Base-by-base conservation (phyloP, 192 early-diverging fungal genomes). In the Dissophora globulifera region DNA sequence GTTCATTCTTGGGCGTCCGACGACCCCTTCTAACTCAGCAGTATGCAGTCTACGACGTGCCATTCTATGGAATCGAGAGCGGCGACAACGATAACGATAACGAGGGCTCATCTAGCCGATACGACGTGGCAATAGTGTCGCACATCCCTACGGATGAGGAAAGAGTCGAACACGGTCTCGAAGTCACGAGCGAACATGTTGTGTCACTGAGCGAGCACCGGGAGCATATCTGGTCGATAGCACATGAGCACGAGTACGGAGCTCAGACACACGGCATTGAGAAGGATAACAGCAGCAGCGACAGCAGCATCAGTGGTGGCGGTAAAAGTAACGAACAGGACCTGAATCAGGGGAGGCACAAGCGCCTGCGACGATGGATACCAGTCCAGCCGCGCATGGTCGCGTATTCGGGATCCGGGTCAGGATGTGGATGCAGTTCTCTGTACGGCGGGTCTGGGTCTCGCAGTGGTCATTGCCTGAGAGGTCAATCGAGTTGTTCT, bases 51-150 rank as follows among this genome's bases (percentile, higher is more conserved):
- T 42, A 41, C 19, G 51, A 55, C 8, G 42, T 43, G n/a, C 62
- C 51, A 3, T 65, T 65, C 4, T 65, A 65, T 45, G 51, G 62
- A n/a, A 54, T 65, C 17, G 62, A 65, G 43, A 65, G n/a, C n/a
- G n/a, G n/a, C n/a, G n/a, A n/a, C n/a, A n/a, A n/a, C n/a, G n/a
- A n/a, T n/a, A n/a, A n/a, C n/a, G n/a, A 54, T 13, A 12, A 54
- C 17, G 51, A 65, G 26, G 46, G 43, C 31, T 65, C 62, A 0
- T 54, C 62, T 1, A 43, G 15, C 8, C 51, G 22, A 23, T 54
- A 65, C 23, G 2, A 17, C 17, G 16, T 46, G 15, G 12, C n/a
- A 1, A 29, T 17, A 1, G 4, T 10, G 26, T 50, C 27, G 13
- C 49, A 50, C 11, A 19, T n/a, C 22, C 26, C 12, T 1, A 22